Base-by-base conservation (phyloP, 768 basidiomycete genomes). In the Rubroboletus pulcherrimus region DNA sequence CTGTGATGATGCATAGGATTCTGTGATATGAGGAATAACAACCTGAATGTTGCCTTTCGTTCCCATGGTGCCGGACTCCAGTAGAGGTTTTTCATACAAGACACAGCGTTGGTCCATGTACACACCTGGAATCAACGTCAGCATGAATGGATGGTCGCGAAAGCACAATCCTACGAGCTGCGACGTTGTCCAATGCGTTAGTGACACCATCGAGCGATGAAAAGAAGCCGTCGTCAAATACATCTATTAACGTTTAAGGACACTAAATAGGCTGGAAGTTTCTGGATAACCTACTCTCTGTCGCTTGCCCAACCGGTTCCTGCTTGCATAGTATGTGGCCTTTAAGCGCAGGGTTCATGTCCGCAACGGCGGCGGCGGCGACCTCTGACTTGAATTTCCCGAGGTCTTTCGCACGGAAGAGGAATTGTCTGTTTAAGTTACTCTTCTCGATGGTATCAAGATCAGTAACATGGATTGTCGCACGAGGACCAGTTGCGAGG, bases 91-190 rank as follows among this genome's bases (percentile, higher is more conserved):
- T 70, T 87, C 81, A 75, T 91, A 98, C 77, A 98, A 91, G 38
- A 99, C 89, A 66, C 97, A 98, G 53, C 97, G 89, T 66, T 93
- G 89, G 68, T 99, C 97, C 96, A 99, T 98, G 75, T 99, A 98
- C 53, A 91, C 79, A 64, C 93, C 93, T 94, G 47, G n/a, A 56
- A 50, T 15, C 10, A 19, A 47, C 56, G 44, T 61, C 38, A 38
- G 59, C 11, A 17, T 10, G 31, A 54, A 51, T 34, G 10, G 33
- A 30, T 14, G 31, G 44, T 56, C 3, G 5, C 5, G 17, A 4
- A 30, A 42, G 51, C 12, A 24, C 48, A 6, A 38, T 77, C 89
- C 67, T 72, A 93, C 95, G 92, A 60, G 97, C 94, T 77, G 90
- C 84, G 46, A 98, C 86, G 59, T 99, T 99, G 75, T 99, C 97